Conservation (phyloP, 208 protist species). For the Endotrypanum monterogeii region DNA sequence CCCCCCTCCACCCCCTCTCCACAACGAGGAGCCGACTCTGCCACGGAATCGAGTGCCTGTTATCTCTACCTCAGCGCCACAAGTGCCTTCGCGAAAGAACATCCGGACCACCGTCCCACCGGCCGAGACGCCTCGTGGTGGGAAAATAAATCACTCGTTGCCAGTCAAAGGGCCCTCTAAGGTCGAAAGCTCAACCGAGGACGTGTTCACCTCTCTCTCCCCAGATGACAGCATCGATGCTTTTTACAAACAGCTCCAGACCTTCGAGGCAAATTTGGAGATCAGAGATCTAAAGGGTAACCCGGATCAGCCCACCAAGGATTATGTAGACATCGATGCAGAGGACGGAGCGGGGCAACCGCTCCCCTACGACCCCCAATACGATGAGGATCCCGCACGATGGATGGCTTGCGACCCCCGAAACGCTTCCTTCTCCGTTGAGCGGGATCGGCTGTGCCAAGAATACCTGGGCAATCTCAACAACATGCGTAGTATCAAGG, state of each 20-base stretch:
- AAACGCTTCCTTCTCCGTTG: slow-evolving; percentile 60
- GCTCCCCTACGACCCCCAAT: slow-evolving; percentile 49
- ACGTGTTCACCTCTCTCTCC: neutral
- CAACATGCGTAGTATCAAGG: slow-evolving; percentile 81
- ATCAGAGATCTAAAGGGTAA: slow-evolving; percentile 46
- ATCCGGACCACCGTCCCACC: neutral
- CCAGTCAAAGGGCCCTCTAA: neutral
- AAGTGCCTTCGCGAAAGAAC: neutral
- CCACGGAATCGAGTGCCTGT: slow-evolving; percentile 12
- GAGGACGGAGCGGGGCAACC: slow-evolving; percentile 39
- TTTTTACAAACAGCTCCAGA: slow-evolving; percentile 23
- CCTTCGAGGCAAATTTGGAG: slow-evolving; percentile 42
- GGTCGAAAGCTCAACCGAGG: neutral
- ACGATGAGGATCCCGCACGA: slow-evolving; percentile 18
- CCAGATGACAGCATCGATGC: slow-evolving; percentile 20
- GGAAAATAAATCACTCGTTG: neutral
- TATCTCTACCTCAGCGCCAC: slow-evolving; percentile 28
- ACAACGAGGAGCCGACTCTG: slow-evolving; percentile 32
- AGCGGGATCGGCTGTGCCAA: slow-evolving; percentile 67
- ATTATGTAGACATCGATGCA: slow-evolving; percentile 64
- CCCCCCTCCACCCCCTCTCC: slow-evolving; percentile 28
- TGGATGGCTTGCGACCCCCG: slow-evolving; percentile 73
- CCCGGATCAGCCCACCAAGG: slow-evolving; percentile 56
- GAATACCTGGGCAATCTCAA: slow-evolving; percentile 68
- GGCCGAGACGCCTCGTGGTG: too few relatives aligned